phyloP scores from a whole-genome alignment of 1,139 yeast genomes.

The Zhuliangozyma blackwelliae region DNA sequence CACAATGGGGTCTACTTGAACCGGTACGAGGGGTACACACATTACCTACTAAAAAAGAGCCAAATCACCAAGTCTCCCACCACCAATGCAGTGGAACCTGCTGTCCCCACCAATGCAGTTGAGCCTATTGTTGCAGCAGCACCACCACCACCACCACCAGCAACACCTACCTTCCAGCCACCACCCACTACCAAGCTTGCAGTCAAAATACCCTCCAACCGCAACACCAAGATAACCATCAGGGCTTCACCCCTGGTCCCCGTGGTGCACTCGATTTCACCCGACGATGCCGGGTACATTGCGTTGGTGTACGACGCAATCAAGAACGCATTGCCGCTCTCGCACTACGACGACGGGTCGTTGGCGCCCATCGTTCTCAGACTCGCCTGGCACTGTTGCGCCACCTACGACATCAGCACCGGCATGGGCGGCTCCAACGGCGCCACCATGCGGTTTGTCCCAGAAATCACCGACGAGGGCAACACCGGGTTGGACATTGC shows the following conservation, averaged over 20 bases:
- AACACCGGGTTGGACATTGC: slow-evolving; percentile 60
- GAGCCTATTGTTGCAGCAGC: too few species aligned
- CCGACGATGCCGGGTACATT: slow-evolving; percentile 9
- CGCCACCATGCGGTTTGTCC: slow-evolving; percentile 57
- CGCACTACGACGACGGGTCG: slow-evolving; percentile 57
- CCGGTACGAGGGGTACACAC: slow-evolving; percentile 16
- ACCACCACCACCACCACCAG: too few species aligned
- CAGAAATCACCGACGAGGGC: slow-evolving; percentile 47
- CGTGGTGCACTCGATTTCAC: slow-evolving; percentile 1
- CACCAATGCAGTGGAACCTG: too few species aligned
- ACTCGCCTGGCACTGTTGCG: slow-evolving; percentile 70
- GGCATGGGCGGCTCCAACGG: slow-evolving; percentile 70
- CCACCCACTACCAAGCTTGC: background rate
- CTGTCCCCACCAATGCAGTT: too few species aligned
- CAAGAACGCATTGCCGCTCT: slow-evolving; percentile 9
- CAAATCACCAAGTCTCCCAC: background rate
- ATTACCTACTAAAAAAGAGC: slow-evolving; percentile 8
- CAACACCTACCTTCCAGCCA: too few species aligned
- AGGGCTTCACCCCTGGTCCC: background rate
- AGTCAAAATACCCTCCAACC: background rate
- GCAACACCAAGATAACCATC: background rate
- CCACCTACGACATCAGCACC: slow-evolving; percentile 52
- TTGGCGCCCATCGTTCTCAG: slow-evolving; percentile 61
- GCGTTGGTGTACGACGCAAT: slow-evolving; percentile 13
- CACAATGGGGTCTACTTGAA: slow-evolving; percentile 13